A percentile compares a stretch with the other conserved stretches of the same genome.
Conservation (phyloP, 192 early-diverging fungal genomes). For the Backusella mclennaniae region DNA sequence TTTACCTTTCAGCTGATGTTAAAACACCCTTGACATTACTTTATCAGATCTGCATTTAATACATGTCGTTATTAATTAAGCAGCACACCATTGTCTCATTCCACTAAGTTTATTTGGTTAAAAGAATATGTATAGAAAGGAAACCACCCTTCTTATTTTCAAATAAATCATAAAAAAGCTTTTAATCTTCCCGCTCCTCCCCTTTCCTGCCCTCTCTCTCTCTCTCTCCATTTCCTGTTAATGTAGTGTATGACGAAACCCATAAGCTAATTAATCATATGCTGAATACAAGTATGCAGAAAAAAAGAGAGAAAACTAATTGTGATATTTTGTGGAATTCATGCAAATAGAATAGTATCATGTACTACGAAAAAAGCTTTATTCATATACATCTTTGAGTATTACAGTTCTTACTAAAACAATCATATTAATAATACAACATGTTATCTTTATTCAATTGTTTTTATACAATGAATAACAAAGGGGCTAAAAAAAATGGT, state of each 20-base stretch:
- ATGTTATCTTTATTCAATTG: background rate
- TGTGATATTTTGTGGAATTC: background rate
- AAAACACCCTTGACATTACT: background rate
- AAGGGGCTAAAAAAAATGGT: background rate
- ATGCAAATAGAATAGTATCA: background rate
- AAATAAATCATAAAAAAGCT: background rate
- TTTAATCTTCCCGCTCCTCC: background rate
- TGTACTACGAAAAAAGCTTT: background rate
- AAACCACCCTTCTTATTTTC: background rate
- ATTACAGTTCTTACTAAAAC: background rate
- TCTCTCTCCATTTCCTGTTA: background rate
- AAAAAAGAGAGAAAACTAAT: too few species aligned
- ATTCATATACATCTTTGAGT: background rate
- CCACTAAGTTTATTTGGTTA: too few species aligned
- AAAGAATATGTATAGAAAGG: background rate
- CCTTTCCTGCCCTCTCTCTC: too few species aligned
- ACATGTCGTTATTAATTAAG: background rate
- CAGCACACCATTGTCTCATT: too few species aligned
- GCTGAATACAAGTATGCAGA: too few species aligned
- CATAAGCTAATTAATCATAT: background rate
- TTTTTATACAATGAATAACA: background rate
- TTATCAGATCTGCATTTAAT: background rate
- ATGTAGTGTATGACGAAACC: background rate
- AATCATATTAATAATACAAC: background rate
- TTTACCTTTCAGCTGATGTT: background rate